These are phyloP conservation scores for Pseudogymnoascus sp. DNA, from an alignment of 2,329 filamentous ascomycete species.

Conservation along the genomic window DNA sequence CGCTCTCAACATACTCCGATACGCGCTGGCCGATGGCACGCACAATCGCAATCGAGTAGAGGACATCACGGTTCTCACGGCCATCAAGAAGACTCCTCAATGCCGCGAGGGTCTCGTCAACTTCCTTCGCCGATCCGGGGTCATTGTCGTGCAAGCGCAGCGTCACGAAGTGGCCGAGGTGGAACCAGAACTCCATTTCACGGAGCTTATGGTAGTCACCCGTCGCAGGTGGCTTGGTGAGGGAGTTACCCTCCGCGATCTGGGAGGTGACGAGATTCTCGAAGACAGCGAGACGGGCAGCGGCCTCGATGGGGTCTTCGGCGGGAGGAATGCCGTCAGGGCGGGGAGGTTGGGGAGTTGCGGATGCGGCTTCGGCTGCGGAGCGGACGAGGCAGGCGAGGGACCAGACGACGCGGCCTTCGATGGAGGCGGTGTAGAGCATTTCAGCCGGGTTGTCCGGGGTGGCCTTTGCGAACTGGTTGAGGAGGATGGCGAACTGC, in stretches of 20 bases:
- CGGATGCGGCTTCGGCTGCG: conserved; percentile 24
- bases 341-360: background rate
- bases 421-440: conserved; percentile 44
- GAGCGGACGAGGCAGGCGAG: conserved; percentile 38
- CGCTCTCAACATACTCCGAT: conserved; percentile 48
- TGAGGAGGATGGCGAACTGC: conserved; percentile 58
- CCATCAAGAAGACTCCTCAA: conserved; percentile 67
- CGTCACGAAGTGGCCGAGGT: conserved; percentile 63
- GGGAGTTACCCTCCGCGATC: conserved; percentile 49
- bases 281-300: conserved; percentile 64
- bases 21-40: conserved; percentile 63
- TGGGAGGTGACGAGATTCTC: conserved; percentile 69
- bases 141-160: conserved; percentile 47
- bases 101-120: conserved; percentile 55
- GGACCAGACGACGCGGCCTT: conserved; percentile 52
- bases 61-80: conserved; percentile 78
- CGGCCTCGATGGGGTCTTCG: conserved; percentile 54
- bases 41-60: conserved; percentile 80
- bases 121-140: conserved; percentile 43
- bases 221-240: conserved; percentile 42
- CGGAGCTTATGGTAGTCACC: conserved; percentile 46
- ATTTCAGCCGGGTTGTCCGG: conserved; percentile 44
- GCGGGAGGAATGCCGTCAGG: conserved; percentile 37
- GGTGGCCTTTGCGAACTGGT: conserved; percentile 40
- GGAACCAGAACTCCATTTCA: conserved; percentile 76